These are phyloP conservation scores for Ulmus americana DNA, from an alignment of 331 rosid species.

Conservation along the genomic window DNA sequence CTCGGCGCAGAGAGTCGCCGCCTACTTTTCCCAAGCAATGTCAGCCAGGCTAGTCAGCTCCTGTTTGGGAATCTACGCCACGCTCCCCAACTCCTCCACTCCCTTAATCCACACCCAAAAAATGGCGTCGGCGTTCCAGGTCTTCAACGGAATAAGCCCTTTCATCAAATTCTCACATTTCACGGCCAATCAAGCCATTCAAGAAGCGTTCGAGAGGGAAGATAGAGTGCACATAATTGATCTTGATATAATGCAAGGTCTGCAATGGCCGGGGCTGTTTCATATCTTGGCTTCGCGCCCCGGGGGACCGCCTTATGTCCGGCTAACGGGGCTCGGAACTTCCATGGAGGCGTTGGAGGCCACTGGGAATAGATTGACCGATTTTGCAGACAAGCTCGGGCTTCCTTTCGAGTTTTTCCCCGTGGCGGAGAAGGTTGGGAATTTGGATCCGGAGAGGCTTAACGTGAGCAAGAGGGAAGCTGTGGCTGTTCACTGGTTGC, in stretches of 20 bases:
- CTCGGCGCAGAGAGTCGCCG: conserved; percentile 93
- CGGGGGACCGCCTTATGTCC: conserved; percentile 86
- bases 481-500: conserved; percentile 95
- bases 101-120: conserved; percentile 51
- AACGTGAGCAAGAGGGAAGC: conserved; percentile 81
- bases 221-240: conserved; percentile 86
- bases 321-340: conserved; percentile 83
- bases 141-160: conserved; percentile 92
- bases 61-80: conserved; percentile 78
- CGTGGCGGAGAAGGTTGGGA: conserved; percentile 80
- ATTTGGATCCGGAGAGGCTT: conserved; percentile 67
- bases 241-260: conserved; percentile 93
- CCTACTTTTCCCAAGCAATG: conserved; percentile 94
- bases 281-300: conserved; percentile 85
- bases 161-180: conserved; percentile 93
- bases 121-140: conserved; percentile 84
- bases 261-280: conserved; percentile 98
- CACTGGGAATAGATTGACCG: conserved; percentile 79
- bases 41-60: conserved; percentile 91
- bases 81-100: conserved; percentile 42
- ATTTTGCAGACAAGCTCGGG: conserved; percentile 77
- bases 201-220: conserved; percentile 91
- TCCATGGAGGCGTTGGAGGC: conserved; percentile 81
- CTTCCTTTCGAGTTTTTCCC: conserved; percentile 88
- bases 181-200: conserved; percentile 95